Base-by-base conservation (phyloP, 352 stramenopile genomes). In the Globisporangium radiosum region DNA sequence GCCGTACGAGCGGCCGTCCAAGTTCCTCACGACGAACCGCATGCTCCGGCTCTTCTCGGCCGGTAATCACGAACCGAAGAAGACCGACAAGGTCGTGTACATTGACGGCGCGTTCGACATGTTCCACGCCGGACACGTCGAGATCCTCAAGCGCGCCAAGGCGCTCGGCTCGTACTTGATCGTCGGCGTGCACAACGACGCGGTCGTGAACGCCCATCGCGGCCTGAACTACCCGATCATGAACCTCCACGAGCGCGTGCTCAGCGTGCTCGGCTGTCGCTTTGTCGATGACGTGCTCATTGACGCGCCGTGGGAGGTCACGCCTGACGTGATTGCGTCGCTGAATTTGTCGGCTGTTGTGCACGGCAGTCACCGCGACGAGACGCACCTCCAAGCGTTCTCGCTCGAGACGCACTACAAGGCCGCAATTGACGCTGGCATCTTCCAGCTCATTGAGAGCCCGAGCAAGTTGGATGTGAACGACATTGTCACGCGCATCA, bases 211-310 rank as follows among this genome's bases (percentile, higher is more conserved):
- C 75, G 81, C 79, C 57, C 74, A 91, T 71, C 76, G 92, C 65
- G 90, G 90, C 0, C 73, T 95, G 45, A 97, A 97, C 71, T 94
- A 97, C 68, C 96, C 97, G 33, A 97, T 99, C 63, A 98, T 99
- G 92, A 99, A 99, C 83, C 73, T 99, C 33, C 94, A 99, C 68
- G 97, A 99, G 82, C 87, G 97, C 52, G 93, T 98, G 47, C 77
- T 99, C 37, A 97, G 85, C 72, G 95, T 99, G 33, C 71, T 99
- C 36, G 93, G 94, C 52, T 99, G 95, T 75, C 95, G 96, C 51
- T 99, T 92, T 68, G 94, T 98, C 17, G 96, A 99, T 71, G 97
- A 99, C 71, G 96, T 99, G 44, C 73, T 99, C 52, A 99, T 99
- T 54, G 97, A 99, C 68, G 96, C 96, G 48, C 96, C 96, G 40